Conservation (phyloP, 2,329 filamentous ascomycete species). For the Conoideocrella luteorostrata region DNA sequence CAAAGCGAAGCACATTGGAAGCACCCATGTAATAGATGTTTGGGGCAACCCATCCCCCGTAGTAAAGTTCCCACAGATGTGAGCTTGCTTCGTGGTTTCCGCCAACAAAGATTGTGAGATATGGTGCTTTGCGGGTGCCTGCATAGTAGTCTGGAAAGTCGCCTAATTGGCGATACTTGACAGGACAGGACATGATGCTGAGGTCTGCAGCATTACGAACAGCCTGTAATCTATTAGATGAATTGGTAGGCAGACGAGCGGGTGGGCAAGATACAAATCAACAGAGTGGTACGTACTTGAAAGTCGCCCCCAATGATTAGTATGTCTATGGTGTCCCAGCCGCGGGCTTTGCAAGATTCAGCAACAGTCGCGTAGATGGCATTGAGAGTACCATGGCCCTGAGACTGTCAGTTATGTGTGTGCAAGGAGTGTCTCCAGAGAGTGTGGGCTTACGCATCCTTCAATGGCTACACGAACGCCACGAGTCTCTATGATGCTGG, state of each 20-base stretch:
- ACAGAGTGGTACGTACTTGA: conserved; percentile 47
- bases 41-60: conserved; percentile 93
- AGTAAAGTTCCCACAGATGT: conserved; percentile 86
- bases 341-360: conserved; percentile 60
- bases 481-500: conserved; percentile 26
- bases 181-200: conserved; percentile 80
- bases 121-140: conserved; percentile 69
- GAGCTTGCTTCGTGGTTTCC: conserved; percentile 95
- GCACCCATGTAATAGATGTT: conserved; percentile 97
- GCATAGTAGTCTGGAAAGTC: conserved; percentile 96
- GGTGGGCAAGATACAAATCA: too few relatives aligned
- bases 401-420: conserved; percentile 15
- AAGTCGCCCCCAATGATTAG: conserved; percentile 97
- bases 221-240: conserved; percentile 42
- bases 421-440: neutral
- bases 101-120: conserved; percentile 84
- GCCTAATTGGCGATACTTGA: conserved; percentile 79
- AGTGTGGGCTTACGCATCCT: conserved; percentile 62
- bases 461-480: conserved; percentile 74
- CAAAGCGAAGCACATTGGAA: conserved; percentile 79
- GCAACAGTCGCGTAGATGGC: conserved; percentile 81
- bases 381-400: conserved; percentile 89
- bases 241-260: neutral
- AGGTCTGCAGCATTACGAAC: conserved; percentile 85
- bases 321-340: conserved; percentile 78